phyloP scores from a whole-genome alignment of 1,284 basidiomycete genomes.

The Microbotryum intermedium region DNA sequence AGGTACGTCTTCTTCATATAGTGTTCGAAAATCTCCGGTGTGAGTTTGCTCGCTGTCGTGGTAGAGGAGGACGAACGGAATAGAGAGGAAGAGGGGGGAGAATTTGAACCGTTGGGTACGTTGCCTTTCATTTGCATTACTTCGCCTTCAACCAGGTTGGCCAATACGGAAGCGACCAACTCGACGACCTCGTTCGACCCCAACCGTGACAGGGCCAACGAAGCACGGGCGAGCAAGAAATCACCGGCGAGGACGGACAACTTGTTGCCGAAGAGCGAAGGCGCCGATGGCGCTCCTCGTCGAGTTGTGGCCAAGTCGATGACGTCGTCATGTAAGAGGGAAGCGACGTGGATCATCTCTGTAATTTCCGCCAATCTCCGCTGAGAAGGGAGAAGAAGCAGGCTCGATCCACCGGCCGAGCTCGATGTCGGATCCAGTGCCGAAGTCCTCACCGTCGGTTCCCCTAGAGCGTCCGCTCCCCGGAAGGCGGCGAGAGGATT shows the following conservation, averaged over 20 bases:
- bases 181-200: conserved; percentile 86
- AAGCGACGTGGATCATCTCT: conserved; percentile 98
- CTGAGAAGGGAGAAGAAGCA: conserved; percentile 66
- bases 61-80: not conserved
- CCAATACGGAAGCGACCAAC: conserved; percentile 81
- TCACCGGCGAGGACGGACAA: conserved; percentile 88
- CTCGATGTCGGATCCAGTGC: not conserved
- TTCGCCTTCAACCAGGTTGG: conserved; percentile 94
- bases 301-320: conserved; percentile 78
- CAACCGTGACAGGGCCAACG: conserved; percentile 75
- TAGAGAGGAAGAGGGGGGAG: not conserved
- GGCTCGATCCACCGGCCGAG: not conserved
- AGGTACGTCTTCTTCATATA: conserved; percentile 93
- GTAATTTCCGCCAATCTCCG: conserved; percentile 88
- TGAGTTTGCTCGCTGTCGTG: conserved; percentile 10
- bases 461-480: not conserved
- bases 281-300: conserved; percentile 72
- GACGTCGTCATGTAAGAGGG: conserved; percentile 89
- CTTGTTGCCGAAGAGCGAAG: conserved; percentile 89
- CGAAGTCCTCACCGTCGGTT: not conserved
- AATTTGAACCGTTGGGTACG: conserved; percentile 14
- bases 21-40: conserved; percentile 60
- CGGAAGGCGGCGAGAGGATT: conserved; percentile 16
- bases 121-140: conserved; percentile 65
- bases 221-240: conserved; percentile 87